Evolutionary conservation across 2,329 filamentous ascomycete species (phyloP).

Genomic region (Hypocrella siamensis): DNA sequence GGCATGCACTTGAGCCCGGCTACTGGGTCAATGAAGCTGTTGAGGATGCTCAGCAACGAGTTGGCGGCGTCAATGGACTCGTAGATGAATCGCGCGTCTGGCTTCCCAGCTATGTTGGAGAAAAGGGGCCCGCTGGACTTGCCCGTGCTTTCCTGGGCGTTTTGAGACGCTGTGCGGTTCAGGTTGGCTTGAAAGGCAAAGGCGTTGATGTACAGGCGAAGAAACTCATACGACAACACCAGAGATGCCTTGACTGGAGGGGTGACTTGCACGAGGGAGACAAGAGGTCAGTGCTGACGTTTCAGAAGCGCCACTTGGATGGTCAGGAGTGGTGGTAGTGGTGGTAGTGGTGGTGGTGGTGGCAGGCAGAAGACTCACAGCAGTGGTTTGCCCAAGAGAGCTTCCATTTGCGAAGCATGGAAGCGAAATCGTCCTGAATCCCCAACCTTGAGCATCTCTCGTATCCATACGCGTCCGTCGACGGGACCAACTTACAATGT

Average conservation of each 20-base stretch:
- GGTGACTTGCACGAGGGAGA: conserved; percentile 30
- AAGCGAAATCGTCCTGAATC: conserved; percentile 46
- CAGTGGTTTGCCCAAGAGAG: conserved; percentile 50
- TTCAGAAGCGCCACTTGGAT: background rate
- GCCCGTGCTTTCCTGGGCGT: conserved; percentile 17
- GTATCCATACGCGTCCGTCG: background rate
- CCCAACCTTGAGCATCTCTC: background rate
- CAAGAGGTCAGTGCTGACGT: background rate
- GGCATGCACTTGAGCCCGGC: conserved; percentile 48
- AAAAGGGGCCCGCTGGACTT: conserved; percentile 25
- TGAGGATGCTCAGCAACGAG: conserved; percentile 42
- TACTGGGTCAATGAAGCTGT: conserved; percentile 41
- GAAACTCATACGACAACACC: conserved; percentile 55
- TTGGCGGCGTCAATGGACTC: conserved; percentile 50
- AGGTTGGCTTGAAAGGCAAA: conserved; percentile 62
- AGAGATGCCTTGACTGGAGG: conserved; percentile 50
- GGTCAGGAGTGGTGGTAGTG: background rate
- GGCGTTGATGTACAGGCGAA: conserved; percentile 58
- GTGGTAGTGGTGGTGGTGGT: too few relatives aligned
- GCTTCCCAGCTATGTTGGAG: conserved; percentile 39
- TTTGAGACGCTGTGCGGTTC: conserved; percentile 23
- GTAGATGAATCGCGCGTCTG: conserved; percentile 51
- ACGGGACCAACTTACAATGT: conserved; percentile 32
- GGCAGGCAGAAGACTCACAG: too few relatives aligned
- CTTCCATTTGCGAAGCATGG: conserved; percentile 55